Conservation (phyloP, 306 rosid species). For the Cucumis cinereus region DNA sequence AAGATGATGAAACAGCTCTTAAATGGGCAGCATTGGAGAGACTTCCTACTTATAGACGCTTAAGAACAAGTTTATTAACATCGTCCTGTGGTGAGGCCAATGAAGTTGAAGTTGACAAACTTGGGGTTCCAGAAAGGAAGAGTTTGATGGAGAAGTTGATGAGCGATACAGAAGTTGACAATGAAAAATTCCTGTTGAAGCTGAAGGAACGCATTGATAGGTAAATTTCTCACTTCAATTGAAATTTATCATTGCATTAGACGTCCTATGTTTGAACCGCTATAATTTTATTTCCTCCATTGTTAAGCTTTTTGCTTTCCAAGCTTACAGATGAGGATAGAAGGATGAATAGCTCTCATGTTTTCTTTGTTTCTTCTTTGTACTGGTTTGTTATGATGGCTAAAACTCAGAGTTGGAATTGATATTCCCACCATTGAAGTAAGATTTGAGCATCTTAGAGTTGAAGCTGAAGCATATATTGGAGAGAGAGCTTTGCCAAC, state of each 20-base stretch:
- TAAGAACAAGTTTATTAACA: conserved; percentile 53
- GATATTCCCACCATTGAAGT: conserved; percentile 11
- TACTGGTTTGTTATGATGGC: background rate
- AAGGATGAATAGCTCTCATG: background rate
- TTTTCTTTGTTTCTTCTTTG: background rate
- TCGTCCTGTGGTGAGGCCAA: conserved; percentile 24
- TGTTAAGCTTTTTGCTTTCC: background rate
- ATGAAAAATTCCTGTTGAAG: conserved; percentile 27
- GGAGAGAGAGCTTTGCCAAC: conserved; percentile 17
- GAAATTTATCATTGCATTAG: too few species aligned
- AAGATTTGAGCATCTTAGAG: conserved; percentile 12
- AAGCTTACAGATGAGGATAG: background rate
- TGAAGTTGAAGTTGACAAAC: conserved; percentile 39
- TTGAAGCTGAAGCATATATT: conserved; percentile 11
- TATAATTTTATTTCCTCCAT: background rate
- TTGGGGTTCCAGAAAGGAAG: conserved; percentile 26
- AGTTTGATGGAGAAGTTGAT: conserved; percentile 22
- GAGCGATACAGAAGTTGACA: conserved; percentile 19
- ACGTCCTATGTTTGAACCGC: background rate
- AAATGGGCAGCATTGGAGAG: conserved; percentile 61
- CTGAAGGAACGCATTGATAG: conserved; percentile 56
- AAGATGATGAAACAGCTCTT: conserved; percentile 56
- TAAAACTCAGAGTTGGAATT: conserved; percentile 11
- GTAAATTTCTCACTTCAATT: conserved; percentile 8
- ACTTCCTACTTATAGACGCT: conserved; percentile 62